A percentile compares a stretch with the other conserved stretches of the same genome.
Conservation (phyloP, 805 yeast species). For the Tetrapisispora nanseiensis region DNA sequence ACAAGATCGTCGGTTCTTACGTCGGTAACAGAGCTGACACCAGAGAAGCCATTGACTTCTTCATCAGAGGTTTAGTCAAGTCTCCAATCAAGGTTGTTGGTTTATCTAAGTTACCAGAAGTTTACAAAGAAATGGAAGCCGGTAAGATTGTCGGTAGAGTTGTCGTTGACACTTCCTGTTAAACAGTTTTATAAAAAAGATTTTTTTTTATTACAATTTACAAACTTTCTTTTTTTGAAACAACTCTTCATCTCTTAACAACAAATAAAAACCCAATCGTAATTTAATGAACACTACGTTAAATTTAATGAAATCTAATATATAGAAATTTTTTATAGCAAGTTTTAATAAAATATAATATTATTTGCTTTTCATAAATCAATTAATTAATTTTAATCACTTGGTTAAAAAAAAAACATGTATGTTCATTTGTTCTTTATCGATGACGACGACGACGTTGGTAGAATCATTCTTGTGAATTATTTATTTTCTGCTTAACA, state of each 20-base stretch:
- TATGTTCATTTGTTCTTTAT: too few species aligned
- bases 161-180: constrained; percentile 69
- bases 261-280: not conserved
- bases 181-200: constrained; percentile 14
- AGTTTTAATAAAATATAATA: not conserved
- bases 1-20: constrained; percentile 40
- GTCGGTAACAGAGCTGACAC: constrained; percentile 44
- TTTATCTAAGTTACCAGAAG: constrained; percentile 56
- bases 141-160: constrained; percentile 83
- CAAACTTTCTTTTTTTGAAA: not conserved
- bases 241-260: not conserved
- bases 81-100: constrained; percentile 71
- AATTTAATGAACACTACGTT: constrained; percentile 2
- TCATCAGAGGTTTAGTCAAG: constrained; percentile 58
- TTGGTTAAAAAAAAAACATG: too few species aligned
- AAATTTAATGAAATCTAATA: constrained; percentile 1
- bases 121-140: constrained; percentile 69
- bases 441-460: too few species aligned
- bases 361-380: not conserved
- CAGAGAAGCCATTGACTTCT: constrained; percentile 66
- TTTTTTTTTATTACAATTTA: not conserved
- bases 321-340: constrained; percentile 3
- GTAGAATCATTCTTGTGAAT: too few species aligned
- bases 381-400: too few species aligned
- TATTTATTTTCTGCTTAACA: too few species aligned